Evolutionary conservation across 768 basidiomycete genomes (phyloP).

Genomic region (Lactarius hengduanensis): DNA sequence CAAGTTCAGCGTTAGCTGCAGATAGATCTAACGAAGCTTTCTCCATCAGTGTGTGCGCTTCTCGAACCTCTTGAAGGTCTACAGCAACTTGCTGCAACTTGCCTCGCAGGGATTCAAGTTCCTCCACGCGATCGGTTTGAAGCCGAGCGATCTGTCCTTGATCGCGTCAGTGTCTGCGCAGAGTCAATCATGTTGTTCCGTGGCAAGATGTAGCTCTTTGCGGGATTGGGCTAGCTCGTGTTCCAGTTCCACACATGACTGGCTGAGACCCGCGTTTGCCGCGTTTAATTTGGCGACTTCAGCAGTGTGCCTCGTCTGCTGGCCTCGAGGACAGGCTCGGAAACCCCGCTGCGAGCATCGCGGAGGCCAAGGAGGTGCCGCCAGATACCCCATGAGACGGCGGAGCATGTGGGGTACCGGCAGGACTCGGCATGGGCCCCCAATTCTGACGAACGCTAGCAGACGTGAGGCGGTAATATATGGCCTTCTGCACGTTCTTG

Average conservation of each 20-base stretch:
- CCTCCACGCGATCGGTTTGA: slow-evolving; percentile 20
- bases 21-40: slow-evolving; percentile 33
- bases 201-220: slow-evolving; percentile 29
- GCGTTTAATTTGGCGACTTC: slow-evolving; percentile 24
- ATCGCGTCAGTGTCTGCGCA: slow-evolving; percentile 3
- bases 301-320: background rate
- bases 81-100: slow-evolving; percentile 27
- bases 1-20: slow-evolving; percentile 18
- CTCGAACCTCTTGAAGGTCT: slow-evolving; percentile 26
- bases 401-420: background rate
- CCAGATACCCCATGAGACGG: background rate
- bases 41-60: slow-evolving; percentile 33
- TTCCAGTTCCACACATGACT: slow-evolving; percentile 15
- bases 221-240: slow-evolving; percentile 25
- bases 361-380: background rate
- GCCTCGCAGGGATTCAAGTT: slow-evolving; percentile 30
- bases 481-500: no score
- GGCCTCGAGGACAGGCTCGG: background rate
- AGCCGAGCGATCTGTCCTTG: slow-evolving; percentile 21
- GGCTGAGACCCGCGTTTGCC: slow-evolving; percentile 27
- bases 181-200: slow-evolving; percentile 21
- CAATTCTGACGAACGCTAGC: no score
- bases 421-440: slow-evolving; percentile 25
- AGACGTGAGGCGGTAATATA: no score
- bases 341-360: background rate